Conservation (phyloP, 2,329 filamentous ascomycete species). For the Trichoderma koningii region DNA sequence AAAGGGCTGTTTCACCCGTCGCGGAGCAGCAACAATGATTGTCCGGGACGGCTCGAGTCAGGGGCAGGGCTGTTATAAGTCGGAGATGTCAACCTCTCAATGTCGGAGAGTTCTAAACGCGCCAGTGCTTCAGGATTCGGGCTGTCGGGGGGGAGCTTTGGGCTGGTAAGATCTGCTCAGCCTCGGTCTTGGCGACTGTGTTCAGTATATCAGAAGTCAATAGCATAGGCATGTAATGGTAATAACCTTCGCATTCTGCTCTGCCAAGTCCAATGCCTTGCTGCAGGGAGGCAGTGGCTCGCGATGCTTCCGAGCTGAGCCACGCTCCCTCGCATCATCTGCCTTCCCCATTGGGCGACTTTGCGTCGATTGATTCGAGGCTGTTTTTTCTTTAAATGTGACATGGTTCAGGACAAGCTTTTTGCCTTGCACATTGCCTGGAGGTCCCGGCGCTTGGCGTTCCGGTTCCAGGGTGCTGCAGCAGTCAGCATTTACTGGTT, state of each 20-base stretch:
- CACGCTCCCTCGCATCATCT: neutral
- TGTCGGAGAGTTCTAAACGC: slow-evolving; percentile 5
- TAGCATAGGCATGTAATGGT: no score
- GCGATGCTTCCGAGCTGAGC: slow-evolving; percentile 8
- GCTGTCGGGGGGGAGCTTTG: neutral
- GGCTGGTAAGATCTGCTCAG: neutral
- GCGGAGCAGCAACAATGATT: slow-evolving; percentile 16
- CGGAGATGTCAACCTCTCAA: neutral
- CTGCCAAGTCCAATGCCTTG: no score
- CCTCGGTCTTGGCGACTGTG: neutral
- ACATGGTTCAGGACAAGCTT: neutral
- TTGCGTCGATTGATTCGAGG: slow-evolving; percentile 4
- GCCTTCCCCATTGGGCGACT: neutral
- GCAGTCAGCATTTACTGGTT: neutral
- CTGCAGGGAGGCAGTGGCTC: neutral
- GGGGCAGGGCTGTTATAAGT: neutral
- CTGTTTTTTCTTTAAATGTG: neutral
- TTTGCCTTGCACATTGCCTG: neutral
- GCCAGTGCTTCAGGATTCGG: slow-evolving; percentile 12
- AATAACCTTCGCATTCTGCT: no score
- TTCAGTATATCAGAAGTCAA: neutral
- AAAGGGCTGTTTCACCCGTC: neutral
- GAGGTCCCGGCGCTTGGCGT: neutral
- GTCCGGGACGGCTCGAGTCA: neutral
- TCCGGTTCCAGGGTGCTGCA: slow-evolving; percentile 1